Evolutionary conservation across 371 early-diverging fungal species (phyloP), one percentile per base, ranked within the genome.

Genomic region (Mucor lusitanicus): DNA sequence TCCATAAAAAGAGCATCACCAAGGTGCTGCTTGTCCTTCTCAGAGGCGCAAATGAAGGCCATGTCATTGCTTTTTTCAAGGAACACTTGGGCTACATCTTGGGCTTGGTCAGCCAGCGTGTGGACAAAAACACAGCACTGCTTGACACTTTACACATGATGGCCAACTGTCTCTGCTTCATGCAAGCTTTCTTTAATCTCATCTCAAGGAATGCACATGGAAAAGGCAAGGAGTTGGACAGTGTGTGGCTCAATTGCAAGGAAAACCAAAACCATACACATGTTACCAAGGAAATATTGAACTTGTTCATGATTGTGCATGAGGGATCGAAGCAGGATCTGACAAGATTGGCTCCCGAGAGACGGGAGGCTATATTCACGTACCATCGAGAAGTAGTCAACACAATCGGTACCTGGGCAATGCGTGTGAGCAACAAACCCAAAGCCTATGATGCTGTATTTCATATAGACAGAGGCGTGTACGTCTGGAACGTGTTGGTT

Each of bases 371-470:
- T 3, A 23, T 33, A 1, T 55, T 67, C 3, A 55, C 57, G 8
- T 90, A 71, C 56, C 87, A 88, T 59, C 89, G 86, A 37, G 77
- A 86, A 12, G 90, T 90, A 0, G 90, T 86, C 65, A 89, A 87
- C 68, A 85, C 88, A 0, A 62, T 84, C 6, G 77, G 85, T 0
- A 81, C 90, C 6, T 86, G 81, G 5, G 77, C 89, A 5, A 37
- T 88, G 19, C 80, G 85, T 30, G 87, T 90, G 21, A 0, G 87
- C 85, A 61, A 74, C 69, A 67, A 57, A 11, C 67, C 79, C 63
- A 77, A 72, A 6, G 81, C 85, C 55, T 87, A 71, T 71, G 71
- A 70, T 3, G 77, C 74, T 6, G 82, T 86, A 46, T 70, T 88
- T 11, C 79, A 86, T 59, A 68, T 77, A 6, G 82, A 81, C 30